Evolutionary conservation across 2,329 filamentous ascomycete species (phyloP), one percentile per base, ranked within the genome.

Genomic region (Fusarium sp.): DNA sequence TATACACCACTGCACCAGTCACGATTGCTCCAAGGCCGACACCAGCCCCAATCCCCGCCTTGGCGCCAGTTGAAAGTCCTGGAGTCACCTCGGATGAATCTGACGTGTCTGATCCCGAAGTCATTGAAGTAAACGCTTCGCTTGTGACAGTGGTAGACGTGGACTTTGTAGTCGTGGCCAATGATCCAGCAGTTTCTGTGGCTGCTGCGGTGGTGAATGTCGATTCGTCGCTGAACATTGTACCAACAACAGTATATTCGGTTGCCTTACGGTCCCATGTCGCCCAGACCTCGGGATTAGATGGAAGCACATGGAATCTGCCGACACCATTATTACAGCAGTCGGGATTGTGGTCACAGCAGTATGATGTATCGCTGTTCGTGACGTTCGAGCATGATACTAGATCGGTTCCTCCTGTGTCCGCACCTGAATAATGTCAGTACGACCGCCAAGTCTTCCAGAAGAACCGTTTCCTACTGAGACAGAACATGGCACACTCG

Each of bases 301-400:
- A 63, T 8, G 74, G 74, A 10, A 72, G 51, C 6, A 75, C 61
- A 10, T 69, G 59, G 51, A 76, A 76, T n/a, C 73, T 68, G 8
- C 72, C 68, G 17, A 73, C 68, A 31, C 72, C 74, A 8, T 58
- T 71, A 20, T 75, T 59, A 45, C 74, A 76, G 18, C 73, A 75
- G 38, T 58, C 53, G 11, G 39, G 22, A 8, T 59, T 69, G 53
- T 74, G 67, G 42, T 75, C 72, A 38, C 74, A 76, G 24, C 74
- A 76, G 42, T 74, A 76, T 5, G 72, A 74, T 7, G 55, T 71
- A 34, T 72, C 67, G 44, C 44, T 72, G 13, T 59, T 44, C 3
- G 74, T 76, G n/a, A 68, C 55, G 24, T 76, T 76, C 0, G 68
- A 66, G 45, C 73, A 76, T 4, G 68, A 75, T 50, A 75, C 64